These are phyloP conservation scores for Myxozyma kluyveri DNA, from an alignment of 805 yeast genomes.

Conservation along the genomic window DNA sequence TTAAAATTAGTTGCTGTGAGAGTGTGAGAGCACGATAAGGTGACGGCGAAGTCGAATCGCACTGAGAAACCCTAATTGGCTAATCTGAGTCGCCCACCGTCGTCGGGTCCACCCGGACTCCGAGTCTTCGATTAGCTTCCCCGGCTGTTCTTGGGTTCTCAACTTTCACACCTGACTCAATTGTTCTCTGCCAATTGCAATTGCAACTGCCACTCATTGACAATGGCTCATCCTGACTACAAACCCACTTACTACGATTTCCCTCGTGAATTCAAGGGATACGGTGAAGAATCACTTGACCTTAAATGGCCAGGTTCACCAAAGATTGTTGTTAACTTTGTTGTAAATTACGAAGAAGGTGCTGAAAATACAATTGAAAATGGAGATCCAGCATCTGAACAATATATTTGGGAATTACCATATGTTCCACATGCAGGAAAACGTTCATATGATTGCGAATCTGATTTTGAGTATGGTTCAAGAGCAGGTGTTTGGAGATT, in stretches of 20 bases:
- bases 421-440: constrained; percentile 29
- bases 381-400: constrained; percentile 37
- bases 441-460: constrained; percentile 37
- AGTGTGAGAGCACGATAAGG: no score
- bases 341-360: constrained; percentile 42
- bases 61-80: no score
- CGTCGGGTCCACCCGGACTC: no score
- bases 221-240: constrained; percentile 9
- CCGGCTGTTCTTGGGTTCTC: no score
- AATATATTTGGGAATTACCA: constrained; percentile 33
- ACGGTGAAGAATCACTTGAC: constrained; percentile 37
- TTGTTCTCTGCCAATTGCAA: neutral
- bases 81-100: no score
- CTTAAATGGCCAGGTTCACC: constrained; percentile 41
- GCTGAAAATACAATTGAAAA: constrained; percentile 37
- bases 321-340: constrained; percentile 38
- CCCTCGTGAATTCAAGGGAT: constrained; percentile 37
- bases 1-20: no score
- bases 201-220: neutral
- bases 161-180: no score
- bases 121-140: no score
- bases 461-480: constrained; percentile 41
- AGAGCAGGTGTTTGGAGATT: constrained; percentile 41
- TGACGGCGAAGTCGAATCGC: no score
- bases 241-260: constrained; percentile 28